Percentiles rank a stretch among this genome's conserved stretches.
phyloP scores from a whole-genome alignment of 2,329 filamentous ascomycete genomes.

The Didymella pomorum region DNA sequence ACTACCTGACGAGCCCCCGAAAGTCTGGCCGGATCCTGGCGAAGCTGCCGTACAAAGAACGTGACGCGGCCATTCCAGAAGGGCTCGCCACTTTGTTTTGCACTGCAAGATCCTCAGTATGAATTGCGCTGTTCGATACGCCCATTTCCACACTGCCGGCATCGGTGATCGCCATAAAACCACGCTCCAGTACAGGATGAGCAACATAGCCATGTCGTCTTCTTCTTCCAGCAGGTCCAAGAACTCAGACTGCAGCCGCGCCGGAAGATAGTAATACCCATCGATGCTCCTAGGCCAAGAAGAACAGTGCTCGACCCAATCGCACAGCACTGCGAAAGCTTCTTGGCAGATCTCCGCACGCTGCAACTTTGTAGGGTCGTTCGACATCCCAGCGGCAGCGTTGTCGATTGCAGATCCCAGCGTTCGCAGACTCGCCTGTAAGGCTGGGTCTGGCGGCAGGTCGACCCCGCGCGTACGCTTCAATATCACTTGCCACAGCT shows the following conservation, averaged over 20 bases:
- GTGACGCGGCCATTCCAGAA: neutral
- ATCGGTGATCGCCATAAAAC: neutral
- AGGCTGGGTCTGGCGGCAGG: neutral
- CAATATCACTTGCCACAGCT: neutral
- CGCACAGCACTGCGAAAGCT: neutral
- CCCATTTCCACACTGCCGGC: neutral
- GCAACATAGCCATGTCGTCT: neutral
- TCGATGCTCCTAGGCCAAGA: neutral
- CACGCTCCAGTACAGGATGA: neutral
- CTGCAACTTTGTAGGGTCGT: neutral
- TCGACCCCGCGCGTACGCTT: neutral
- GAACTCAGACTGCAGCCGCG: neutral
- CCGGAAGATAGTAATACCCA: neutral
- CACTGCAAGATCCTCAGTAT: neutral
- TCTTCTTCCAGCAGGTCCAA: neutral
- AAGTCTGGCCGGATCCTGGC: neutral
- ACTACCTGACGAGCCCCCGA: neutral
- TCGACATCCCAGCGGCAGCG: neutral
- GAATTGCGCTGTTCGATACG: neutral
- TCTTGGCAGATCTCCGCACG: neutral
- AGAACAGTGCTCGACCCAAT: neutral
- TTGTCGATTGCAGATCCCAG: neutral
- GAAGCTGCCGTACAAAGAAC: neutral
- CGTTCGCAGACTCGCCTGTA: neutral
- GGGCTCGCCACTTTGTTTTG: neutral